A percentile compares a stretch with the other conserved stretches of the same genome.
Evolutionary conservation across 192 early-diverging fungal genomes (phyloP).

Genomic region (Entomortierella parvispora): DNA sequence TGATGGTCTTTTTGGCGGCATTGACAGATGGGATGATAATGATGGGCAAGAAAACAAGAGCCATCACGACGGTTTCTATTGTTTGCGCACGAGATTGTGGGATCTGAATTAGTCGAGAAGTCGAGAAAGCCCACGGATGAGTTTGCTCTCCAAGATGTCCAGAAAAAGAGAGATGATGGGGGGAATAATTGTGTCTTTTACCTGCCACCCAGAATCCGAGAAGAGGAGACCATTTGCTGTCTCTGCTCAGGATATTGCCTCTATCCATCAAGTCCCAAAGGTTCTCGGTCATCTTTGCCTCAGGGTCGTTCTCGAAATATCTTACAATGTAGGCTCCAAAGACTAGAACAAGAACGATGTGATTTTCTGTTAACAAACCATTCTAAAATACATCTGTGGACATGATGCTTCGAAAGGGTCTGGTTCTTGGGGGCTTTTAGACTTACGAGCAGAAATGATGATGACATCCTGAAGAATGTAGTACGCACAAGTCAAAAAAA

Average conservation of each 20-base stretch:
- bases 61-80: constrained; percentile 37
- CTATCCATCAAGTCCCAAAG: constrained; percentile 19
- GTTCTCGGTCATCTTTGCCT: not conserved
- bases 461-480: constrained; percentile 27
- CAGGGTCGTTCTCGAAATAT: constrained; percentile 11
- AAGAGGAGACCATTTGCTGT: constrained; percentile 47
- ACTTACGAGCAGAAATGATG: constrained; percentile 8
- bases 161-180: too few relatives aligned
- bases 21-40: constrained; percentile 28
- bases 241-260: constrained; percentile 27
- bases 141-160: too few relatives aligned
- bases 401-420: too few relatives aligned
- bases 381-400: not conserved
- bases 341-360: not conserved
- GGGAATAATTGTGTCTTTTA: constrained; percentile 5
- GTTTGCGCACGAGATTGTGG: not conserved
- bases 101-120: not conserved
- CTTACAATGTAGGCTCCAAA: constrained; percentile 33
- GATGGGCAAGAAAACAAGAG: constrained; percentile 36
- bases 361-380: not conserved
- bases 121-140: too few relatives aligned
- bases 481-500: constrained; percentile 17
- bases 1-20: constrained; percentile 16
- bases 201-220: constrained; percentile 51
- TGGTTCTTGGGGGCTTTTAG: too few relatives aligned